These are phyloP conservation scores for Chloropicon primus DNA, from an alignment of 139 green algal species.

Conservation along the genomic window DNA sequence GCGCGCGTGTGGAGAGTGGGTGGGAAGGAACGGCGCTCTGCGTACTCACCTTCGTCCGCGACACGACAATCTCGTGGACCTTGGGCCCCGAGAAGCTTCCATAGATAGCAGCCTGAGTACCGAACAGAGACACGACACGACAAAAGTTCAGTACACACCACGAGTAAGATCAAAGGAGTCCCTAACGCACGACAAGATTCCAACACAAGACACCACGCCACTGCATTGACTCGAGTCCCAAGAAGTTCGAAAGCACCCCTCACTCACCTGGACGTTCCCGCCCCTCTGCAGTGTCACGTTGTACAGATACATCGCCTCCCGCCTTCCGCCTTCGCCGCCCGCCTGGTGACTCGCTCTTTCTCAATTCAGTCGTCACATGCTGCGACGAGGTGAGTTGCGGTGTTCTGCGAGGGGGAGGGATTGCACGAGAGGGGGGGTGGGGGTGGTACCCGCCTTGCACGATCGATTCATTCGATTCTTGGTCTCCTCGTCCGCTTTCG, in stretches of 20 bases:
- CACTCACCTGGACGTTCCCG: conserved; percentile 59
- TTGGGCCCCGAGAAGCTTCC: conserved; percentile 92
- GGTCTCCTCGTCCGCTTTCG: too few species aligned
- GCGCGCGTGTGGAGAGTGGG: too few species aligned
- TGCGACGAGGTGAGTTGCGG: too few species aligned
- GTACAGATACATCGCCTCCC: conserved; percentile 48
- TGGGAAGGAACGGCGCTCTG: too few species aligned
- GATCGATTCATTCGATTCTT: too few species aligned
- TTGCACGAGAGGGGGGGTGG: too few species aligned
- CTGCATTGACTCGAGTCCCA: neutral
- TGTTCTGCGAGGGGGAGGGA: too few species aligned
- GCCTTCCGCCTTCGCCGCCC: neutral
- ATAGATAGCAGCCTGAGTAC: conserved; percentile 65
- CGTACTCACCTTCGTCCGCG: conserved; percentile 46
- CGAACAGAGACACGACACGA: neutral
- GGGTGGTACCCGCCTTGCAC: too few species aligned
- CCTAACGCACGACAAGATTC: neutral
- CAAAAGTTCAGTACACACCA: neutral
- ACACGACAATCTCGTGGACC: conserved; percentile 87
- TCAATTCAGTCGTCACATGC: too few species aligned
- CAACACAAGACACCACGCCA: neutral
- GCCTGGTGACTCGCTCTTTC: neutral
- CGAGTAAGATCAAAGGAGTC: neutral
- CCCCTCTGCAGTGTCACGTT: conserved; percentile 59
- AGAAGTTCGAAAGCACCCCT: neutral